Evolutionary conservation across 1,284 basidiomycete species (phyloP).

Genomic region (Microbotryum scabiosae): DNA sequence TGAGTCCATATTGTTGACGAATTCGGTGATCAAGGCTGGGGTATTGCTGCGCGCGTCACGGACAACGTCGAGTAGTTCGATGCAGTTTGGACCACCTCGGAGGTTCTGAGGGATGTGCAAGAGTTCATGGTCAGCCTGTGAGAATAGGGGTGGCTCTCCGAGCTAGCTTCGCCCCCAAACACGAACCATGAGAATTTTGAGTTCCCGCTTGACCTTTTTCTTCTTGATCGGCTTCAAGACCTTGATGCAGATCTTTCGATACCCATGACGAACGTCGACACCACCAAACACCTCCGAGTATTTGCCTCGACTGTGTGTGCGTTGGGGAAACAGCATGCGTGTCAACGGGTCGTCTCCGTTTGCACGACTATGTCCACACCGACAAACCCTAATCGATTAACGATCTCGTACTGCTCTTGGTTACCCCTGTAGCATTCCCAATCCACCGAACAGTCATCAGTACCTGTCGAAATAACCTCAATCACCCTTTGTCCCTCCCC

Average conservation of each 20-base stretch:
- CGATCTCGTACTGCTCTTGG: conserved; percentile 96
- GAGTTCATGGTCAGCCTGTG: too few relatives aligned
- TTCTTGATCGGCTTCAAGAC: conserved; percentile 99
- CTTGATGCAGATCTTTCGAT: conserved; percentile 95
- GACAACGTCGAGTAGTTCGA: conserved; percentile 86
- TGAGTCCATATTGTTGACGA: conserved; percentile 80
- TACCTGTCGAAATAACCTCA: too few relatives aligned
- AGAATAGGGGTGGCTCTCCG: too few relatives aligned
- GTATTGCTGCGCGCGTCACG: conserved; percentile 54
- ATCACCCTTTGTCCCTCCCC: too few relatives aligned
- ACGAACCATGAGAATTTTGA: conserved; percentile 54
- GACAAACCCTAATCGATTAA: neutral
- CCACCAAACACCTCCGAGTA: conserved; percentile 98
- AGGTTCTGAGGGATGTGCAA: conserved; percentile 73
- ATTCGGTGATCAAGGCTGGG: conserved; percentile 65
- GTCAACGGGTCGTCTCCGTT: neutral
- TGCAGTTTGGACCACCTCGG: conserved; percentile 83
- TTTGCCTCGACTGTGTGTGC: conserved; percentile 8
- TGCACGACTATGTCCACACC: neutral
- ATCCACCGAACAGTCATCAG: too few relatives aligned
- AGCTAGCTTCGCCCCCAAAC: neutral
- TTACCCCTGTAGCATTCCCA: neutral
- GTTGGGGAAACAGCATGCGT: neutral
- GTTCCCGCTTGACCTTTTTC: conserved; percentile 99
- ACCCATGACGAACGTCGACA: conserved; percentile 61